Base-by-base conservation (phyloP, 2,329 filamentous ascomycete genomes). In the Parascedosporium putredinis region DNA sequence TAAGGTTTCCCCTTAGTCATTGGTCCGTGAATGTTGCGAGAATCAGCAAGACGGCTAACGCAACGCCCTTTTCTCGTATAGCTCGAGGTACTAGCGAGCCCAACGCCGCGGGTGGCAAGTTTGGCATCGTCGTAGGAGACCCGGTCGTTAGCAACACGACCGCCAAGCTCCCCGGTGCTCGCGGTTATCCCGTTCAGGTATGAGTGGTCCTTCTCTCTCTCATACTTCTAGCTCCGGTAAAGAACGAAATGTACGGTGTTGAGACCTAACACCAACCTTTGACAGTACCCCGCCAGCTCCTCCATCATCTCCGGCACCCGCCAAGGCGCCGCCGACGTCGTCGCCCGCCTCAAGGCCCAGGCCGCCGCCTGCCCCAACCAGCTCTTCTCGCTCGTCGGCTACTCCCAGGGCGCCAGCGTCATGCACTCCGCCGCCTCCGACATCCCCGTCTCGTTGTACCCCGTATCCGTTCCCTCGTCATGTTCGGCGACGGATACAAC, bases 131-230 rank as follows among this genome's bases (percentile, higher is more conserved):
- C 16, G 49, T 55, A 18, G 53, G 53, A 18, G 53, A 55, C 38
- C 51, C 51, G 9, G 44, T 55, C 31, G 34, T 55, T 14, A 49
- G 53, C 47, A 55, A 55, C 23, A 18, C 49, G n/a, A 53, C 51
- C 6, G 38, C 27, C 16, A 12, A 48, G 7, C 45, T 55, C 12
- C 8, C 36, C 36, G 53, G 51, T 3, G 47, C 48, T n/a, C 49
- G 48, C 4, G 53, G 53, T 29, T 55, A 55, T 23, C 53, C 53
- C 24, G 53, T 55, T 5, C 53, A 54, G 50, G 53, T 54, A 43
- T 4, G 34, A 16, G 8, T 22, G n/a, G n/a, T n/a, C n/a, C n/a
- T n/a, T n/a, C n/a, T n/a, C n/a, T n/a, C n/a, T n/a, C n/a, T n/a
- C n/a, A n/a, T n/a, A n/a, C n/a, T n/a, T n/a, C n/a, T n/a, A n/a